Evolutionary conservation across 208 protist genomes (phyloP).

Genomic region (Trypanosoma brucei): DNA sequence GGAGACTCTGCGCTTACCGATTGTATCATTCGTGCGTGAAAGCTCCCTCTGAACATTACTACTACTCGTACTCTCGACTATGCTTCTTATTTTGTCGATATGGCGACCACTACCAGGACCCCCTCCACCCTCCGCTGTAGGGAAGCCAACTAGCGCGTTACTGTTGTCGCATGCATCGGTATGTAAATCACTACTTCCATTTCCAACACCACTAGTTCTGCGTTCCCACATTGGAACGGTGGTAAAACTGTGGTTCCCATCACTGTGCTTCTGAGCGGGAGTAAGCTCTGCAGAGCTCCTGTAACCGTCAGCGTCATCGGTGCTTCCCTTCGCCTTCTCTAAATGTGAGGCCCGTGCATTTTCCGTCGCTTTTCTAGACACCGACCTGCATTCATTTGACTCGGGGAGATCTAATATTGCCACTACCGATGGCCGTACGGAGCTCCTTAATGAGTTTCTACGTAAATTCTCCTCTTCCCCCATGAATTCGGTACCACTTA

Average conservation of each 20-base stretch:
- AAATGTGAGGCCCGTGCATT: neutral
- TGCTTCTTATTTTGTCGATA: neutral
- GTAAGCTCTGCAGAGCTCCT: conserved; percentile 29
- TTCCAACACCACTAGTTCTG: neutral
- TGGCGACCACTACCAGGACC: neutral
- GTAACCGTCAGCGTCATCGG: conserved; percentile 33
- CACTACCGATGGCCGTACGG: too few relatives aligned
- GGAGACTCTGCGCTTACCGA: neutral
- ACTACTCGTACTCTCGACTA: neutral
- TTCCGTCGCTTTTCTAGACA: neutral
- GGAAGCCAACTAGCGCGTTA: neutral
- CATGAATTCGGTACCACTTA: too few relatives aligned
- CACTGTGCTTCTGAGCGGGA: neutral
- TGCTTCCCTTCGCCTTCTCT: neutral
- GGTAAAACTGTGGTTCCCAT: neutral
- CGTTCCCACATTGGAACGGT: neutral
- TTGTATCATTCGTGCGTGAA: neutral
- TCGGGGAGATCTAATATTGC: neutral
- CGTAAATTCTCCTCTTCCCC: too few relatives aligned
- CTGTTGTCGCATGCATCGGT: neutral
- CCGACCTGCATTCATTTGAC: neutral
- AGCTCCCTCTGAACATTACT: neutral
- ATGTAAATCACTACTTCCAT: neutral
- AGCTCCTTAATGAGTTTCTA: too few relatives aligned
- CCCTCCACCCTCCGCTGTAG: neutral